These are phyloP conservation scores for Pestalotiopsis sp. DNA, from an alignment of 2,329 filamentous ascomycete genomes.

Conservation along the genomic window DNA sequence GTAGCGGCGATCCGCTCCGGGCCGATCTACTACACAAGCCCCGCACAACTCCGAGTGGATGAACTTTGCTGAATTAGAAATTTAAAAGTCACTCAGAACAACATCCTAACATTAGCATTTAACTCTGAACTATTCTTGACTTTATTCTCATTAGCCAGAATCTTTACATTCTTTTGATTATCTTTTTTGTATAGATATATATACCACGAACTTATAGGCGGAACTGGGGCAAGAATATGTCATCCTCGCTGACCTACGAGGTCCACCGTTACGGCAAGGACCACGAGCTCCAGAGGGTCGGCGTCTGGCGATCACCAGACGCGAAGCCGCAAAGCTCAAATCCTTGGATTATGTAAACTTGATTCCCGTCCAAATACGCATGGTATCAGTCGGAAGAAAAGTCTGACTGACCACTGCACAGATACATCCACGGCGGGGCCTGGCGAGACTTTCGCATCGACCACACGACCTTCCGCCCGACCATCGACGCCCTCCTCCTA, in stretches of 20 bases:
- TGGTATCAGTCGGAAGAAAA: neutral
- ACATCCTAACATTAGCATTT: neutral
- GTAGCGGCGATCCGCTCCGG: neutral
- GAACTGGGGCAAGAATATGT: conserved; percentile 21
- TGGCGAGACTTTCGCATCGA: conserved; percentile 62
- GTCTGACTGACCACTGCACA: conserved; percentile 16
- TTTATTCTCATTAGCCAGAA: neutral
- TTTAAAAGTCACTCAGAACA: neutral
- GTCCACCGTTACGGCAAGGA: conserved; percentile 28
- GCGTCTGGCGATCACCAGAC: conserved; percentile 42
- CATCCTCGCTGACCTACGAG: conserved; percentile 28
- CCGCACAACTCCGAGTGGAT: conserved; percentile 8
- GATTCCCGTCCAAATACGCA: neutral
- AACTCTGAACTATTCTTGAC: neutral
- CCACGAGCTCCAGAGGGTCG: conserved; percentile 46
- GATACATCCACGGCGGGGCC: conserved; percentile 64
- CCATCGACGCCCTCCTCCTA: conserved; percentile 43
- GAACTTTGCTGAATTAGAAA: neutral
- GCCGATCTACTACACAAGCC: neutral
- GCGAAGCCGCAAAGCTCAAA: conserved; percentile 18
- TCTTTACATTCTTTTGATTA: neutral
- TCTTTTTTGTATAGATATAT: neutral
- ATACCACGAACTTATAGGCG: neutral
- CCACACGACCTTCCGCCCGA: conserved; percentile 41
- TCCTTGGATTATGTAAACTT: conserved; percentile 32